These are phyloP conservation scores for Yamadazyma siamensis DNA, from an alignment of 1,139 yeast species.

Conservation along the genomic window DNA sequence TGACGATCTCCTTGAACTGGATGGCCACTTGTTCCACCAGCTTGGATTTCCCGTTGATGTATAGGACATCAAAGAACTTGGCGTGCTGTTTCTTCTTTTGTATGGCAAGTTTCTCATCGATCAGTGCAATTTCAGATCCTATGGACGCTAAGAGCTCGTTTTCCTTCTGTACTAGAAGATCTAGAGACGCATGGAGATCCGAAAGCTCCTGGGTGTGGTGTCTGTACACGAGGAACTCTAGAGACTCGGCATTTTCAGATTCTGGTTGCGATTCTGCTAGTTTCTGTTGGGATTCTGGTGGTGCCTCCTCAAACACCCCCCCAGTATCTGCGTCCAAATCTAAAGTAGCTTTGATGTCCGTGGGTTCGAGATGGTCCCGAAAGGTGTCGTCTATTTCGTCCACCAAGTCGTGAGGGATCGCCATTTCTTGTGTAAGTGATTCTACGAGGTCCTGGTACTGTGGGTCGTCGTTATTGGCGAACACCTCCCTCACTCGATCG, in stretches of 20 bases:
- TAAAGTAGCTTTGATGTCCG: background rate
- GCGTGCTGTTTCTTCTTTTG: slow-evolving; percentile 29
- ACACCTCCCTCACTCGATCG: slow-evolving; percentile 19
- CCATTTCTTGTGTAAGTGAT: slow-evolving; percentile 22
- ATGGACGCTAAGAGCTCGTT: slow-evolving; percentile 18
- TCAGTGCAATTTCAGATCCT: slow-evolving; percentile 15
- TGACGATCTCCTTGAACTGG: slow-evolving; percentile 17
- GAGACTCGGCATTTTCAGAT: background rate
- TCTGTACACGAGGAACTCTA: slow-evolving; percentile 2
- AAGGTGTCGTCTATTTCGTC: slow-evolving; percentile 26
- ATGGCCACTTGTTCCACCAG: slow-evolving; percentile 19
- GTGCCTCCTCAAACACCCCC: slow-evolving; percentile 4
- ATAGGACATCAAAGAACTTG: slow-evolving; percentile 28
- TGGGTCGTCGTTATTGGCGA: slow-evolving; percentile 13
- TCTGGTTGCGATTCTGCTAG: no score
- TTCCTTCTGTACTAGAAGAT: slow-evolving; percentile 24
- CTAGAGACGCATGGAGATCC: slow-evolving; percentile 32
- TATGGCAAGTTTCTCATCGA: slow-evolving; percentile 29
- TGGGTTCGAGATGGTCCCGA: slow-evolving; percentile 14
- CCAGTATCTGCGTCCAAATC: slow-evolving; percentile 5
- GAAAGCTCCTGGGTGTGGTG: slow-evolving; percentile 16
- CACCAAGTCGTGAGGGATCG: slow-evolving; percentile 28
- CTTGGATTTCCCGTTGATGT: slow-evolving; percentile 31
- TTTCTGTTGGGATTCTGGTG: background rate
- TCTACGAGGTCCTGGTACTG: slow-evolving; percentile 10